phyloP scores from a whole-genome alignment of 257 asterid genomes.

The Nicotiana obtusifolia region DNA sequence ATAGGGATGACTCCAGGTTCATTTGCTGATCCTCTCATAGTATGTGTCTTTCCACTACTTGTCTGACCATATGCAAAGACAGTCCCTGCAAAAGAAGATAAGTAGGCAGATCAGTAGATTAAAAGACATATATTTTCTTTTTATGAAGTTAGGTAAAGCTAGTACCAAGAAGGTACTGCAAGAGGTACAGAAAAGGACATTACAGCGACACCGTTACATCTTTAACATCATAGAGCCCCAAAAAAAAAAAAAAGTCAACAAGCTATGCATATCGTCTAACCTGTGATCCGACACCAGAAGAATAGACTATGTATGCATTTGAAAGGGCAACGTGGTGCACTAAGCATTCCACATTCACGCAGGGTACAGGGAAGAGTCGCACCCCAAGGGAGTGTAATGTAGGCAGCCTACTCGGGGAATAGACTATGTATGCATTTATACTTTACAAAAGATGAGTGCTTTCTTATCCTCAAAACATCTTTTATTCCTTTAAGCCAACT shows the following conservation, averaged over 20 bases:
- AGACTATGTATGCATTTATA: not conserved
- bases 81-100: constrained; percentile 46
- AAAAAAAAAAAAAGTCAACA: not conserved
- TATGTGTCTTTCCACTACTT: constrained; percentile 91
- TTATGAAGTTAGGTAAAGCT: not conserved
- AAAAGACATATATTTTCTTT: not conserved
- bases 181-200: not conserved
- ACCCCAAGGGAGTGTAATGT: no score
- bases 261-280: not conserved
- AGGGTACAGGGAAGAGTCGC: no score
- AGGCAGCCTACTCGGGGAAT: not conserved
- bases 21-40: constrained; percentile 85
- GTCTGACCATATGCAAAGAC: constrained; percentile 99
- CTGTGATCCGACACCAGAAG: not conserved
- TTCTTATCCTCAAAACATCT: not conserved
- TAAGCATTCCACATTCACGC: no score
- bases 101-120: constrained; percentile 9
- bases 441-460: not conserved
- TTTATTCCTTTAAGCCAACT: not conserved
- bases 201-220: not conserved
- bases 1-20: constrained; percentile 95
- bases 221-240: not conserved
- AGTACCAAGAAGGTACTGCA: not conserved
- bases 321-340: no score
- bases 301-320: not conserved